These are phyloP conservation scores for Xylaria multiplex DNA, from an alignment of 2,329 filamentous ascomycete species.

Conservation along the genomic window DNA sequence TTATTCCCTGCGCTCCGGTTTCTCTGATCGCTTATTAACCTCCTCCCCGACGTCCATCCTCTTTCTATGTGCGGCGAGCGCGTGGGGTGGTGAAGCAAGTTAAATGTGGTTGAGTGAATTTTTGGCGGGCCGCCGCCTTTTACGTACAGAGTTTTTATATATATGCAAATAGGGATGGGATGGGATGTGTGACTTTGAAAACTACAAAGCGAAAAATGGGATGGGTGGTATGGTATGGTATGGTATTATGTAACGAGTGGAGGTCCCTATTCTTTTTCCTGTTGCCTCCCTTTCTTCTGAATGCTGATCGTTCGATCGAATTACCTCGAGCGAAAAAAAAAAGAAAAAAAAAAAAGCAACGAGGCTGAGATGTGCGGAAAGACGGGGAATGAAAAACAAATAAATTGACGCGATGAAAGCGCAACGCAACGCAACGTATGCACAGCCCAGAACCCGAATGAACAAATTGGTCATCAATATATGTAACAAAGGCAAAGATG, in stretches of 20 bases:
- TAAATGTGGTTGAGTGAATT: not conserved
- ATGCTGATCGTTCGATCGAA: too few relatives aligned
- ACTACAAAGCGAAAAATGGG: not conserved
- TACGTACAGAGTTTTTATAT: constrained; percentile 1
- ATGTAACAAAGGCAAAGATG: not conserved
- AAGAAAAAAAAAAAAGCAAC: too few relatives aligned
- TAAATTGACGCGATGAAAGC: not conserved
- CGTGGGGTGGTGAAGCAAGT: not conserved
- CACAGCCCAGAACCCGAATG: not conserved
- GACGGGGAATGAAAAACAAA: not conserved
- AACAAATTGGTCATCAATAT: not conserved
- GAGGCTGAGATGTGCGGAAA: not conserved
- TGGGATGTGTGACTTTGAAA: not conserved
- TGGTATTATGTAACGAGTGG: constrained; percentile 6
- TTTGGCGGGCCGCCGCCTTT: not conserved
- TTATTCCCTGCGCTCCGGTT: not conserved
- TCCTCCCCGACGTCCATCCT: not conserved
- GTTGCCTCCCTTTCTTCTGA: not conserved
- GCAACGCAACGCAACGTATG: not conserved
- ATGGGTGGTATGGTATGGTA: too few relatives aligned
- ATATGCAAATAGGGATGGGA: constrained; percentile 5
- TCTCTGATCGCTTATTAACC: not conserved
- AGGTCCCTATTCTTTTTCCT: not conserved
- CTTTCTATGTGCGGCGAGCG: not conserved
- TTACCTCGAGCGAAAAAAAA: too few relatives aligned